Conservation (phyloP, 257 asterid species). For the Lithospermum erythrorhizon region DNA sequence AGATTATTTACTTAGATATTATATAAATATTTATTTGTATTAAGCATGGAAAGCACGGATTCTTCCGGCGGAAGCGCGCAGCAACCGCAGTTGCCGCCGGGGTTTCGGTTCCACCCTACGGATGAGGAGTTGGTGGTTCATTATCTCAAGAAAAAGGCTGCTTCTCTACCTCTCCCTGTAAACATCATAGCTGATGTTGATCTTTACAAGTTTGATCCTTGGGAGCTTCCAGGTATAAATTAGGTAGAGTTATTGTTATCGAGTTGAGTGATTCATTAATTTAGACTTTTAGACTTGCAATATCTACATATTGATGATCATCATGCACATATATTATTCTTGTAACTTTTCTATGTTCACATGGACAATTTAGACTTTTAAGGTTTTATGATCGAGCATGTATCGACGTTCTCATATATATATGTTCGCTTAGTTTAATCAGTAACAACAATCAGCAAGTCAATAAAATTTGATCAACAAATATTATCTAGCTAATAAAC, state of each 20-base stretch:
- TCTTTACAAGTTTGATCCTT: slow-evolving; percentile 49
- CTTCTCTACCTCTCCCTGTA: slow-evolving; percentile 38
- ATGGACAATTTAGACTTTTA: not conserved
- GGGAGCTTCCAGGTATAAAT: slow-evolving; percentile 47
- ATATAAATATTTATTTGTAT: not conserved
- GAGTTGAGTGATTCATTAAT: too few relatives aligned
- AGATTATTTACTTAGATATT: not conserved
- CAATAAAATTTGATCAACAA: not conserved
- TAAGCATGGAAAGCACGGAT: slow-evolving; percentile 42
- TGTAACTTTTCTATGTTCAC: not conserved
- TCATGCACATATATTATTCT: slow-evolving; percentile 1
- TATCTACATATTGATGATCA: too few relatives aligned
- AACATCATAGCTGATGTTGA: slow-evolving; percentile 53
- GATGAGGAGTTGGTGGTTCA: slow-evolving; percentile 57
- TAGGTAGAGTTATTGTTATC: too few relatives aligned
- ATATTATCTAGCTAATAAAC: too few relatives aligned
- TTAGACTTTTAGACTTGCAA: too few relatives aligned
- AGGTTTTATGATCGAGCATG: too few relatives aligned
- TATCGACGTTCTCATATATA: too few relatives aligned
- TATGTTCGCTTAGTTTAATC: too few relatives aligned
- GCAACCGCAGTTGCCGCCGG: slow-evolving; percentile 61
- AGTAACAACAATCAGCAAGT: not conserved
- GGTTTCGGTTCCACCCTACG: slow-evolving; percentile 57
- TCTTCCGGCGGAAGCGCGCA: slow-evolving; percentile 36
- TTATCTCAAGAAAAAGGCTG: slow-evolving; percentile 50